These are phyloP conservation scores for Fusarium kyushuense DNA, from an alignment of 2,329 filamentous ascomycete genomes.

Conservation along the genomic window DNA sequence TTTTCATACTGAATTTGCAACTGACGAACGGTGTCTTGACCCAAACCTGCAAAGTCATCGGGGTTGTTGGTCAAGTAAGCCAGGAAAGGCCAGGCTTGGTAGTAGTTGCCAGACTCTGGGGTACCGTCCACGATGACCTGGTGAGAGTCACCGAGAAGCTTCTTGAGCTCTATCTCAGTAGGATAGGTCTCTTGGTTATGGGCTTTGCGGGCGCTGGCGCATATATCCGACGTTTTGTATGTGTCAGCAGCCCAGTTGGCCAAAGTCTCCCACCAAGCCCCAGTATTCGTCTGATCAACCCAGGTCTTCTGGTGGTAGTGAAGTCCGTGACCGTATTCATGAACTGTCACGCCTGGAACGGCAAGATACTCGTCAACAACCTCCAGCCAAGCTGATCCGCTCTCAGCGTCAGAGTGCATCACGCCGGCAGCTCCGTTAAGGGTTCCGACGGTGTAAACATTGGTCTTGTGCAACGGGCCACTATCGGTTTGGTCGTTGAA, in stretches of 20 bases:
- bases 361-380: constrained; percentile 57
- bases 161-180: constrained; percentile 58
- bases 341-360: constrained; percentile 57
- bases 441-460: constrained; percentile 57
- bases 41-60: constrained; percentile 57
- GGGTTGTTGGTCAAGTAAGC: constrained; percentile 63
- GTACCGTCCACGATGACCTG: constrained; percentile 63
- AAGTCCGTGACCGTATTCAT: constrained; percentile 63
- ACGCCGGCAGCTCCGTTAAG: constrained; percentile 57
- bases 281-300: constrained; percentile 60
- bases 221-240: constrained; percentile 60
- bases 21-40: constrained; percentile 56
- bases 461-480: constrained; percentile 60
- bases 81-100: constrained; percentile 65
- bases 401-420: constrained; percentile 55
- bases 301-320: constrained; percentile 59
- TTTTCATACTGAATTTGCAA: constrained; percentile 58
- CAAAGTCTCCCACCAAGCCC: constrained; percentile 65
- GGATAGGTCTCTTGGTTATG: constrained; percentile 52
- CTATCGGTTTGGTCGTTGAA: constrained; percentile 51
- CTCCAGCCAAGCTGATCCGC: constrained; percentile 59
- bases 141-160: constrained; percentile 61
- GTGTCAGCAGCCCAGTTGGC: constrained; percentile 64
- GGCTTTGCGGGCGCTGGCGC: constrained; percentile 54
- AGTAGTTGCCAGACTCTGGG: constrained; percentile 59